Evolutionary conservation across 2,329 filamentous ascomycete genomes (phyloP).

Genomic region (Penicillium vulpinum): DNA sequence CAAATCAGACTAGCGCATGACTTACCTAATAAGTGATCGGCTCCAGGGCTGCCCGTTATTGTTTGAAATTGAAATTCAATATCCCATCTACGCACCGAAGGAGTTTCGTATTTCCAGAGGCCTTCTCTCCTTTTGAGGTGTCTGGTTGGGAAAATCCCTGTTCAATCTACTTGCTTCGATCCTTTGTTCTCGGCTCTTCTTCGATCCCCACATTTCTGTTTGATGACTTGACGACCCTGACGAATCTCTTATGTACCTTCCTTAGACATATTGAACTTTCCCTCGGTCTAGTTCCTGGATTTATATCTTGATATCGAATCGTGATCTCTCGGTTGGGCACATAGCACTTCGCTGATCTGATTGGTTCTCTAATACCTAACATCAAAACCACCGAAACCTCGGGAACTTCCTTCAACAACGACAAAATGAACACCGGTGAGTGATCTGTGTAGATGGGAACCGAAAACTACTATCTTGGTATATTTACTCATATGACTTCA

Average conservation of each 20-base stretch:
- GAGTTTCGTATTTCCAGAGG: slow-evolving; percentile 1
- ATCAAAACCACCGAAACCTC: slow-evolving; percentile 6
- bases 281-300: slow-evolving; percentile 13
- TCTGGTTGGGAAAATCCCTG: slow-evolving; percentile 5
- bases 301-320: slow-evolving; percentile 7
- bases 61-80: slow-evolving; percentile 13
- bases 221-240: slow-evolving; percentile 46
- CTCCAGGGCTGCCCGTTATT: slow-evolving; percentile 16
- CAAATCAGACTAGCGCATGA: slow-evolving; percentile 14
- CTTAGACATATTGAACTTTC: slow-evolving; percentile 19
- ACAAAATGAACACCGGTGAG: slow-evolving; percentile 22
- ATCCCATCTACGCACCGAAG: slow-evolving; percentile 8
- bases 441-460: not conserved
- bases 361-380: slow-evolving; percentile 7
- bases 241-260: slow-evolving; percentile 41
- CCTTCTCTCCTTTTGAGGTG: slow-evolving; percentile 9
- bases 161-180: slow-evolving; percentile 18
- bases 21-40: slow-evolving; percentile 18
- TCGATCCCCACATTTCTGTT: slow-evolving; percentile 20
- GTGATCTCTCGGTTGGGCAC: not conserved
- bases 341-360: slow-evolving; percentile 1
- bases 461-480: not conserved
- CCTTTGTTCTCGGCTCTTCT: slow-evolving; percentile 16
- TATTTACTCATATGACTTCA: not conserved
- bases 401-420: slow-evolving; percentile 3